A percentile compares a stretch with the other conserved stretches of the same genome.
phyloP scores from a whole-genome alignment of 169 alveolate genomes.

The Cryptosporidium canis region DNA sequence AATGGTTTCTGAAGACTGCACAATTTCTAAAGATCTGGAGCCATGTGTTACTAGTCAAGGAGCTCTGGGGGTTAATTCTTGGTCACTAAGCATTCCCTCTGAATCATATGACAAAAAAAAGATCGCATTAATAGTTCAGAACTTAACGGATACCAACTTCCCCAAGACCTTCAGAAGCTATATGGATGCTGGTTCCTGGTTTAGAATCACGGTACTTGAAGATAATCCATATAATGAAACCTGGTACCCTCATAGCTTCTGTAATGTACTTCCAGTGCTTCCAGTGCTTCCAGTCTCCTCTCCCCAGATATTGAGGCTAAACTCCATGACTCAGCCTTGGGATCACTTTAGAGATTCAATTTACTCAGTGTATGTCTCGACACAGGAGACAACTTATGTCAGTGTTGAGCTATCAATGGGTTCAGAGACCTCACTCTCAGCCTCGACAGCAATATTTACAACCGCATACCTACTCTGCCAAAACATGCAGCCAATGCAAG shows the following conservation, averaged over 20 bases:
- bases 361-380: constrained; percentile 35
- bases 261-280: constrained; percentile 59
- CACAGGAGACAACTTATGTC: constrained; percentile 14
- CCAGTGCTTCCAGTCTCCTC: constrained; percentile 35
- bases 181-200: constrained; percentile 58
- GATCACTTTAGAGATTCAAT: constrained; percentile 66
- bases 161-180: constrained; percentile 21
- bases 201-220: constrained; percentile 23
- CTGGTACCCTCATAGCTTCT: constrained; percentile 45
- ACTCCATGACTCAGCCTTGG: constrained; percentile 57
- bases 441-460: constrained; percentile 29
- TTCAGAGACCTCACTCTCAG: constrained; percentile 36
- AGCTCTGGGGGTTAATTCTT: constrained; percentile 6
- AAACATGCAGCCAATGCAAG: constrained; percentile 37
- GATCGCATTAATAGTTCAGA: constrained; percentile 48
- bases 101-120: constrained; percentile 32
- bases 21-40: not conserved
- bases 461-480: constrained; percentile 57
- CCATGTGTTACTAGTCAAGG: constrained; percentile 14
- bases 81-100: constrained; percentile 39
- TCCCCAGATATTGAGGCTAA: constrained; percentile 55
- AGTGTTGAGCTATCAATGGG: constrained; percentile 48
- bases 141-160: constrained; percentile 48
- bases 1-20: constrained; percentile 25
- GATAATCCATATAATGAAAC: constrained; percentile 53